Base-by-base conservation (phyloP, 768 basidiomycete genomes). In the Cantharellus cinnabarinus region DNA sequence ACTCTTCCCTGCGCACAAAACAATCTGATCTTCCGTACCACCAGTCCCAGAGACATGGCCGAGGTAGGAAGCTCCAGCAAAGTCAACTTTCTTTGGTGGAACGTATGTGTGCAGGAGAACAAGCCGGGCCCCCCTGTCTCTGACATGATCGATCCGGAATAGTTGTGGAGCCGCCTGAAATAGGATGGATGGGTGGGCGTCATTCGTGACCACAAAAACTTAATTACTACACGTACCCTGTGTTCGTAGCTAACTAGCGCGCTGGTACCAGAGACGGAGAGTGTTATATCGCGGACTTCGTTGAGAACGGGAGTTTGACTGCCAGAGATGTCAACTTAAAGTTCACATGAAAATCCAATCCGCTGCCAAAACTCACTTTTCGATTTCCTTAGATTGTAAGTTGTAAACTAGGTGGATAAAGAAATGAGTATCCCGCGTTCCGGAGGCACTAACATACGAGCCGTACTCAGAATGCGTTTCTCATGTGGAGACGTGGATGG, bases 31-130 rank as follows among this genome's bases (percentile, higher is more conserved):
- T 62, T 83, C 79, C 65, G 77, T 79, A 29, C 20, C 20, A 15
- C 86, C 87, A 42, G 50, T 60, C 7, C 3, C 29, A 42, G 55
- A 20, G 15, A 29, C 48, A 34, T 61, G 58, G 52, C 85, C 86
- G 58, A 89, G 87, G 70, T 87, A 85, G 65, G 83, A 85, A 4
- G 82, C 79, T 0, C 87, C 87, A 1, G 85, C 81, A 64, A 87
- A 85, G 64, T 87, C 82, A 20, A 85, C 78, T 7, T 73, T 62
- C 7, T 71, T 70, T 66, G 81, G 84, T 4, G 84, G 81, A 73
- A 80, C 77, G 66, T 85, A 88, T 0, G 81, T 86, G 64, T 85
- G 85, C 56, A 82, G 80, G 60, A 74, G 64, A 5, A 66, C 67
- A 5, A 73, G 62, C n/a, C 67, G 65, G 34, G 60, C 63, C 15